These are phyloP conservation scores for Aciculoconidium aculeatum DNA, from an alignment of 805 yeast genomes.

Conservation along the genomic window DNA sequence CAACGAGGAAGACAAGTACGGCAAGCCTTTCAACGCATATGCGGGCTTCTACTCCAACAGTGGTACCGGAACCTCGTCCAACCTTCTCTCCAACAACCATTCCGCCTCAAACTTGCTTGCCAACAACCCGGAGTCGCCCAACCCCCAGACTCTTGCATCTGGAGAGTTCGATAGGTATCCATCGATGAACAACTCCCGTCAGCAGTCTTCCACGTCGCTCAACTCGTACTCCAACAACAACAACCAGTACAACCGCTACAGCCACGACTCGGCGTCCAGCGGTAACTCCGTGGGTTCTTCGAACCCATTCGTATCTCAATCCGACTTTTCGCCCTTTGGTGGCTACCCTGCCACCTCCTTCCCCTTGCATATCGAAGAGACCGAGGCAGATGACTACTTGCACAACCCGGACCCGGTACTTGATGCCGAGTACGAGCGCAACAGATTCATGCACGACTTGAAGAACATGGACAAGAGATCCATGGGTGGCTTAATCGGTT, in stretches of 20 bases:
- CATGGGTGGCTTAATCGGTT: slow-evolving; percentile 54
- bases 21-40: slow-evolving; percentile 35
- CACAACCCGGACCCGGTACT: slow-evolving; percentile 95
- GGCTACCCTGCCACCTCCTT: slow-evolving; percentile 93
- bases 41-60: slow-evolving; percentile 29
- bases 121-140: slow-evolving; percentile 4
- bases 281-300: too few species aligned
- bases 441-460: slow-evolving; percentile 58
- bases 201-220: slow-evolving; percentile 11
- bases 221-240: slow-evolving; percentile 4
- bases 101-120: slow-evolving; percentile 4
- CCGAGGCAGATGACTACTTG: slow-evolving; percentile 89
- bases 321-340: slow-evolving; percentile 85
- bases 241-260: slow-evolving; percentile 13
- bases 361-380: slow-evolving; percentile 87
- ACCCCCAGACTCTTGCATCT: slow-evolving; percentile 7
- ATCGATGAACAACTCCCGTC: slow-evolving; percentile 10
- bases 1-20: slow-evolving; percentile 17
- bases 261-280: slow-evolving; percentile 15
- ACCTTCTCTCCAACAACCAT: slow-evolving; percentile 20
- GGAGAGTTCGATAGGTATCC: slow-evolving; percentile 15
- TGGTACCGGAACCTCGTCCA: slow-evolving; percentile 31
- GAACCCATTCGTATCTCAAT: slow-evolving; percentile 39
- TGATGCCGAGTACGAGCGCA: slow-evolving; percentile 79
- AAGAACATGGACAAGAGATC: slow-evolving; percentile 63